Evolutionary conservation across 2,329 filamentous ascomycete species (phyloP).

Genomic region (Cladosporium cucumerinum): DNA sequence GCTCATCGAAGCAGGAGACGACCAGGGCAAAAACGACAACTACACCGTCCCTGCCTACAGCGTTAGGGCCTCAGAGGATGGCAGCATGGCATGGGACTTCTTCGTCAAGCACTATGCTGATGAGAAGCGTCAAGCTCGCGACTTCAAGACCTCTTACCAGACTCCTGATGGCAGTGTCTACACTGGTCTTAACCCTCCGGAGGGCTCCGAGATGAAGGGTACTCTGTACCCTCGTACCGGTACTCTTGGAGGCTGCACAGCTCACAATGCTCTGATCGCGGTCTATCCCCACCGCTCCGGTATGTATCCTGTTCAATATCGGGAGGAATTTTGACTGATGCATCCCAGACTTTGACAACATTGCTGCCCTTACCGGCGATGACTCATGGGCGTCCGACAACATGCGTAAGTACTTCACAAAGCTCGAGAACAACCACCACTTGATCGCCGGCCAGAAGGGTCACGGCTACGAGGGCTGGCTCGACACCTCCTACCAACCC

Average conservation of each 20-base stretch:
- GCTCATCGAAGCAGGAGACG: constrained; percentile 60
- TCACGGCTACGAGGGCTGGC: constrained; percentile 59
- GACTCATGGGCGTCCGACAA: constrained; percentile 55
- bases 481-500: constrained; percentile 50
- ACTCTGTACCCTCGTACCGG: constrained; percentile 58
- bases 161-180: constrained; percentile 52
- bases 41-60: constrained; percentile 56
- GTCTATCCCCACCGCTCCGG: constrained; percentile 54
- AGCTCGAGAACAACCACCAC: constrained; percentile 54
- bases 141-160: constrained; percentile 59
- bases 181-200: constrained; percentile 53
- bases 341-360: constrained; percentile 54
- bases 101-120: constrained; percentile 62
- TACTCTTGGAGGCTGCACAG: constrained; percentile 57
- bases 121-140: constrained; percentile 49
- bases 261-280: constrained; percentile 60
- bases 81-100: constrained; percentile 59
- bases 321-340: neutral
- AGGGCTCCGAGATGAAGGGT: constrained; percentile 51
- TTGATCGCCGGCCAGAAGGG: constrained; percentile 42
- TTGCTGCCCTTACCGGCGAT: constrained; percentile 59
- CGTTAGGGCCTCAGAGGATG: constrained; percentile 54
- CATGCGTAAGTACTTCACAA: constrained; percentile 57
- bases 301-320: neutral
- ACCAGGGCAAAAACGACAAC: constrained; percentile 51